A percentile compares a stretch with the other conserved stretches of the same genome.
Evolutionary conservation across 148 eudicot genomes (phyloP).

Genomic region (Suaeda aralocaspica): DNA sequence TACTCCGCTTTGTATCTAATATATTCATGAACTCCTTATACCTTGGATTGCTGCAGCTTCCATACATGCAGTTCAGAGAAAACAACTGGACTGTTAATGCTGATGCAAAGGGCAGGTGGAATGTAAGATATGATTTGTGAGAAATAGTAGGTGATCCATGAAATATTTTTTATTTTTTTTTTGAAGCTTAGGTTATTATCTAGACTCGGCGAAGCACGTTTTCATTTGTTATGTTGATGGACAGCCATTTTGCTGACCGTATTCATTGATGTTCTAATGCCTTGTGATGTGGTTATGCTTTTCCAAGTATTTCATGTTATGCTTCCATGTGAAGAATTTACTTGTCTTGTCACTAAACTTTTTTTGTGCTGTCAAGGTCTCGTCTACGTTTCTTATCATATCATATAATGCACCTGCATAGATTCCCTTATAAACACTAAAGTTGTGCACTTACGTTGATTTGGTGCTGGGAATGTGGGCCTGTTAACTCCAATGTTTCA

Average conservation of each 20-base stretch:
- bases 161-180: not conserved
- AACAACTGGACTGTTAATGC: slow-evolving; percentile 37
- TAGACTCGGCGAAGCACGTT: not conserved
- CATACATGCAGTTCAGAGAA: slow-evolving; percentile 39
- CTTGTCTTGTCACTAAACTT: slow-evolving; percentile 19
- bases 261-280: slow-evolving; percentile 14
- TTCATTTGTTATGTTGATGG: slow-evolving; percentile 3
- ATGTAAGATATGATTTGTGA: slow-evolving; percentile 34
- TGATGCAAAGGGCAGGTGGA: slow-evolving; percentile 33
- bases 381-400: slow-evolving; percentile 9
- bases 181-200: slow-evolving; percentile 19
- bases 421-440: not conserved
- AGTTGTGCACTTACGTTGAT: slow-evolving; percentile 23
- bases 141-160: not conserved
- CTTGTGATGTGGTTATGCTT: slow-evolving; percentile 12
- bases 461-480: slow-evolving; percentile 18
- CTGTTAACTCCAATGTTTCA: slow-evolving; percentile 14
- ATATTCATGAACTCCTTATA: not conserved
- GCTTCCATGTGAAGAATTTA: slow-evolving; percentile 28
- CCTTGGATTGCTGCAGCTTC: slow-evolving; percentile 23
- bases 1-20: not conserved
- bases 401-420: slow-evolving; percentile 8
- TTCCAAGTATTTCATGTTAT: not conserved
- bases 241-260: slow-evolving; percentile 26
- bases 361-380: not conserved